Percentiles rank a stretch among this genome's conserved stretches.
These are phyloP conservation scores for Phytophthora megakarya DNA, from an alignment of 352 stramenopile species.

Conservation along the genomic window DNA sequence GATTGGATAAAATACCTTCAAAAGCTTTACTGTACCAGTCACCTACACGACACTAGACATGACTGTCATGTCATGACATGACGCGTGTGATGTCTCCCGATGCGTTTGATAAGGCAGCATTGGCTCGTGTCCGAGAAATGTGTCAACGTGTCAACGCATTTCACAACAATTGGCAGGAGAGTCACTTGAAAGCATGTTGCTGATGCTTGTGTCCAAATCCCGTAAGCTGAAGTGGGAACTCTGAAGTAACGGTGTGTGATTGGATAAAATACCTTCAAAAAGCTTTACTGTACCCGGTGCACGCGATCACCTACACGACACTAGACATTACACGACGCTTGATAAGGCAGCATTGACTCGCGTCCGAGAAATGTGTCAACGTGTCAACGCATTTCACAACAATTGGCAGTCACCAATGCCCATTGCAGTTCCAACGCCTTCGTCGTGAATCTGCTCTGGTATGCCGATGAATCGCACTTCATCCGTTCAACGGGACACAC, in stretches of 20 bases:
- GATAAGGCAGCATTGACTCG: slow-evolving; percentile 29
- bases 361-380: slow-evolving; percentile 40
- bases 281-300: too few relatives aligned
- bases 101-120: slow-evolving; percentile 31
- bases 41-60: slow-evolving; percentile 69
- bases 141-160: slow-evolving; percentile 47
- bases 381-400: slow-evolving; percentile 48
- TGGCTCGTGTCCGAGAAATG: slow-evolving; percentile 36
- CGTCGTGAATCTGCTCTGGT: slow-evolving; percentile 54
- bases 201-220: too few relatives aligned
- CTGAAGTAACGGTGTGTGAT: too few relatives aligned
- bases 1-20: too few relatives aligned
- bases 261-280: too few relatives aligned
- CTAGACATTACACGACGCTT: slow-evolving; percentile 51
- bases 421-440: slow-evolving; percentile 13
- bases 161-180: slow-evolving; percentile 38
- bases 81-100: slow-evolving; percentile 12
- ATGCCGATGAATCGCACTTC: slow-evolving; percentile 61
- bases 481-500: slow-evolving; percentile 50
- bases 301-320: slow-evolving; percentile 63
- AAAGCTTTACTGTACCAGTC: too few relatives aligned
- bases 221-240: too few relatives aligned
- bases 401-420: slow-evolving; percentile 14
- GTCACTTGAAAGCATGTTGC: too few relatives aligned
- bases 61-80: too few relatives aligned